Evolutionary conservation across 2,329 filamentous ascomycete species (phyloP), one percentile per base, ranked within the genome.

Genomic region (Xylaria sp.): DNA sequence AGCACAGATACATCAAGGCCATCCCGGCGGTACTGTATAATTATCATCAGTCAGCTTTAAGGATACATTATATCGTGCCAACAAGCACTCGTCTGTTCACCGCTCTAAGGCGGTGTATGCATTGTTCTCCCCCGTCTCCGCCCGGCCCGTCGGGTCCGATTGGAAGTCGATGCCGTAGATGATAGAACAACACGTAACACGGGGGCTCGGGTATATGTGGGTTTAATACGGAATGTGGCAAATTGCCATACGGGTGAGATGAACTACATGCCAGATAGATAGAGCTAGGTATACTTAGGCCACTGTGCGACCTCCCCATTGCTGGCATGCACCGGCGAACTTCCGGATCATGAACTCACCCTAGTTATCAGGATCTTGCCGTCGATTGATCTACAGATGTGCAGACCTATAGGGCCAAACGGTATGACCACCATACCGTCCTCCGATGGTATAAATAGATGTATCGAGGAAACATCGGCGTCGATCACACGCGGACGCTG

Each of bases 81-180:
- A n/a, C 11, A 23, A 27, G 13, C 7, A 21, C 15, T 44, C 21
- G 3, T 27, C 41, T 11, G 29, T n/a, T 29, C 19, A 21, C 46
- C 37, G 25, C 31, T 40, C 53, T 8, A 29, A 37, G 2, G 29
- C 48, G n/a, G 5, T 21, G 35, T 48, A 23, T 11, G 19, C 31
- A 21, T 49, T 8, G 13, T 11, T 23, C 27, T 23, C 11, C 23
- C 25, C 46, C 33, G 13, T 15, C 33, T 15, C 41, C 31, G n/a
- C n/a, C 35, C 41, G 48, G 33, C 25, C 37, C 58, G 40, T 31
- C 29, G 52, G 40, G 40, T 48, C 54, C 33, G 38, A 38, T 27
- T 25, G 25, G 23, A 40, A 21, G 41, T 21, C 47, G 29, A 49
- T 62, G 54, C 41, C 49, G 49, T 29, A 11, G 54, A 46, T 58